phyloP scores from a whole-genome alignment of 805 yeast species.

The Kuraishia molischiana region DNA sequence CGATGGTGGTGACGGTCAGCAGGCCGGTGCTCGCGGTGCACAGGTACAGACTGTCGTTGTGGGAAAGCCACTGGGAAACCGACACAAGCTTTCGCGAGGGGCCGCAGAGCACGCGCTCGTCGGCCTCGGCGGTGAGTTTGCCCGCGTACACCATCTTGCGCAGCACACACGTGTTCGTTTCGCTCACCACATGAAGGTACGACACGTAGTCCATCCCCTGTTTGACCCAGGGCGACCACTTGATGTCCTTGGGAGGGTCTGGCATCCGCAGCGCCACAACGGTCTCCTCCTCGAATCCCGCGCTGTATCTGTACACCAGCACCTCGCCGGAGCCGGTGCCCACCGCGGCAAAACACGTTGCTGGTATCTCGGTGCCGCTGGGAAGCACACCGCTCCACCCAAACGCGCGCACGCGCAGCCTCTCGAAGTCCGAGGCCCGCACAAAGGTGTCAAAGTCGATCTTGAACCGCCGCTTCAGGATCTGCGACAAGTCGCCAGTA shows the following conservation, averaged over 20 bases:
- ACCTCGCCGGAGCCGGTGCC: slow-evolving; percentile 4
- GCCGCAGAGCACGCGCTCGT: background rate
- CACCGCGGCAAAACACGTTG: slow-evolving; percentile 1
- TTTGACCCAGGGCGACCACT: slow-evolving; percentile 6
- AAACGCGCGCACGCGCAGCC: slow-evolving; percentile 14
- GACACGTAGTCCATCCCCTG: background rate
- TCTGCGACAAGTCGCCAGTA: slow-evolving; percentile 7
- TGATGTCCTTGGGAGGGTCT: slow-evolving; percentile 1
- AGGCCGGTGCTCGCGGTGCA: background rate
- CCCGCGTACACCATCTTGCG: background rate
- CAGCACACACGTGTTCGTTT: slow-evolving; percentile 1
- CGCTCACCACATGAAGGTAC: background rate
- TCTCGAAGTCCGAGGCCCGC: slow-evolving; percentile 6
- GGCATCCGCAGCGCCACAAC: background rate
- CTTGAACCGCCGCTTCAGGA: slow-evolving; percentile 4
- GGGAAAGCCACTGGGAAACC: background rate
- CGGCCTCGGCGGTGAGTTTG: background rate
- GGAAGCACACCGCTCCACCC: slow-evolving; percentile 7
- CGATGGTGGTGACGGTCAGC: background rate
- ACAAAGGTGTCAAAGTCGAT: slow-evolving; percentile 9
- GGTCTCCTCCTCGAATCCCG: background rate
- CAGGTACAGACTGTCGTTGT: background rate
- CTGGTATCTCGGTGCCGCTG: background rate
- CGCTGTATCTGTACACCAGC: slow-evolving; percentile 1
- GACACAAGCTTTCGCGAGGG: slow-evolving; percentile 1